A percentile compares a stretch with the other conserved stretches of the same genome.
Conservation (phyloP, 2,329 filamentous ascomycete species). For the Trichocomaceae sp. region DNA sequence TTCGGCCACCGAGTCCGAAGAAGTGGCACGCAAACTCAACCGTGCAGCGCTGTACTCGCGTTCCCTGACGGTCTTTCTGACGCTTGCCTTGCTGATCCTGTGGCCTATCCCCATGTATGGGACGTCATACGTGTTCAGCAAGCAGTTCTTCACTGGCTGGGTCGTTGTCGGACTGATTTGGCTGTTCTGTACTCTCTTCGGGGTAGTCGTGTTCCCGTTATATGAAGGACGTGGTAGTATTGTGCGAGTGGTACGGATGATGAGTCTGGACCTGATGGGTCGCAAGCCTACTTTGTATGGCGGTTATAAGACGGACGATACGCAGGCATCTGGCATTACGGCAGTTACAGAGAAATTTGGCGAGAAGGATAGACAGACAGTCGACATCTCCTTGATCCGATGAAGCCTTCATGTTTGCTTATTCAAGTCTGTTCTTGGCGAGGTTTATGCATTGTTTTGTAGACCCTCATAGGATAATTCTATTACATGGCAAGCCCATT, state of each 20-base stretch:
- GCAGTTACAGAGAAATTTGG: no score
- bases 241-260: constrained; percentile 52
- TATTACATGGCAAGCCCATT: no score
- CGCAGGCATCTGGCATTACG: no score
- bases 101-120: constrained; percentile 95
- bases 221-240: constrained; percentile 71
- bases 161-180: constrained; percentile 70
- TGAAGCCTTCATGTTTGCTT: no score
- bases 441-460: no score
- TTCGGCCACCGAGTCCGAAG: constrained; percentile 14
- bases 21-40: constrained; percentile 43
- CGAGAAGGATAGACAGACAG: no score
- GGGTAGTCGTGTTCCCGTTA: constrained; percentile 73
- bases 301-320: not conserved
- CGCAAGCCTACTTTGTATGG: constrained; percentile 17
- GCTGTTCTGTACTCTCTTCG: constrained; percentile 66
- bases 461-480: no score
- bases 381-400: no score
- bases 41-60: constrained; percentile 51
- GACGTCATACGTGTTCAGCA: constrained; percentile 70
- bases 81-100: constrained; percentile 65
- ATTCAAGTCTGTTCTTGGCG: no score
- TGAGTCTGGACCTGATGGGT: constrained; percentile 54
- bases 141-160: constrained; percentile 78
- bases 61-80: constrained; percentile 56